Evolutionary conservation across 176 grass and related monocot species (phyloP), one percentile per base, ranked within the genome.

Genomic region (Bolboschoenus planiculmis): DNA sequence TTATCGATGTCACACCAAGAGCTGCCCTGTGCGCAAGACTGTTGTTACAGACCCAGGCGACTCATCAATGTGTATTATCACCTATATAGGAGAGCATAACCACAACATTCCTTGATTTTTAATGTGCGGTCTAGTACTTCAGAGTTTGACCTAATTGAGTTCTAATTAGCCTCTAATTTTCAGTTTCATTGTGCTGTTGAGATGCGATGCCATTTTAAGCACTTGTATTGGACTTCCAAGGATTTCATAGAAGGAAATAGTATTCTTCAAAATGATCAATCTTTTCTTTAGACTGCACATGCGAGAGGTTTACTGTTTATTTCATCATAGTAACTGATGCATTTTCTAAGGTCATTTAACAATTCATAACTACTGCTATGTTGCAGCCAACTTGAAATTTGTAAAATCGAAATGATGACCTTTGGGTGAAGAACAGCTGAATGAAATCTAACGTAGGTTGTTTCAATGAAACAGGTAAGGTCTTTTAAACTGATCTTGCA

Each of bases 11-110:
- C 0, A 9, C 1, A 75, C 24, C 42, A 75, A 75, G 70, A 75
- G 23, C 40, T 75, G 70, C 23, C 70, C 70, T 27, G 42, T 48
- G 42, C 70, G 70, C 70, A 75, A 75, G 70, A 48, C 11, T 75
- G 24, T 75, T 26, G 4, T 21, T 47, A 48, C 1, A 75, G 70
- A 75, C 11, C 42, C 42, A 75, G 21, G 50, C 0, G 21, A 75
- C 70, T 48, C 13, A 30, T 75, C 70, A 48, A 75, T 75, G 70
- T 75, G 42, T 42, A 16, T 48, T 27, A 48, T 50, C 70, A 75
- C 43, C 70, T 75, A 75, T 11, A 30, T 11, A 75, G 70, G 42
- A 30, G 70, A 75, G 43, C 70, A 75, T 48, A 48, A 75, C 23
- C 70, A 75, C 24, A 14, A 9, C 23, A 75, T 48, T 47, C 42